phyloP scores from a whole-genome alignment of 1,284 basidiomycete genomes.

The Fomitopsis palustris region DNA sequence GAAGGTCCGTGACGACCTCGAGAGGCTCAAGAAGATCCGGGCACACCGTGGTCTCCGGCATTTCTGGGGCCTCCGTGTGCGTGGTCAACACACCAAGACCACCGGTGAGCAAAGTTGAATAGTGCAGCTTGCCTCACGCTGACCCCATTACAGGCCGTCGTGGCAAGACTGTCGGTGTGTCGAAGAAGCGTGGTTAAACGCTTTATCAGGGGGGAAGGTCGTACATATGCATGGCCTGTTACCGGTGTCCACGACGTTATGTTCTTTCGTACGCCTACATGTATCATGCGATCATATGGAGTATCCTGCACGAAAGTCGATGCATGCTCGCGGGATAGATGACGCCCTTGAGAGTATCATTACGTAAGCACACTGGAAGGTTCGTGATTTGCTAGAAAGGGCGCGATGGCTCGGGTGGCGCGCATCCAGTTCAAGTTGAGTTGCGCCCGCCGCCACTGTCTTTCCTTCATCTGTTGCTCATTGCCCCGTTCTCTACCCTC shows the following conservation, averaged over 20 bases:
- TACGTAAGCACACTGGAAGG: no score
- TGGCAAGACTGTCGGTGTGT: conserved; percentile 91
- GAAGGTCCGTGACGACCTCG: conserved; percentile 97
- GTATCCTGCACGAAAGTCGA: neutral
- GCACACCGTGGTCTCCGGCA: conserved; percentile 98
- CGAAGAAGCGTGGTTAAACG: conserved; percentile 83
- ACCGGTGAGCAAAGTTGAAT: conserved; percentile 79
- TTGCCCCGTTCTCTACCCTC: neutral
- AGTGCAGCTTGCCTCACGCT: no score
- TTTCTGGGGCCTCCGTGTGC: conserved; percentile 93
- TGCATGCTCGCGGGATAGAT: neutral
- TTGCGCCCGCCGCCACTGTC: no score
- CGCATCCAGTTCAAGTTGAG: neutral
- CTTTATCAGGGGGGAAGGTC: conserved; percentile 8
- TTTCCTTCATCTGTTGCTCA: neutral
- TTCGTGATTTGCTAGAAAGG: neutral
- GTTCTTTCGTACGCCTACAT: conserved; percentile 6
- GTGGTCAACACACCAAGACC: conserved; percentile 99
- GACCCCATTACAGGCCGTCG: conserved; percentile 65
- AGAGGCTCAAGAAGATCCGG: conserved; percentile 99
- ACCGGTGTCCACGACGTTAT: conserved; percentile 12
- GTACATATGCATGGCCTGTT: neutral
- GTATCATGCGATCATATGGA: conserved; percentile 3
- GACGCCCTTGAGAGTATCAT: no score
- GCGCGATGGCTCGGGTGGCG: neutral